These are phyloP conservation scores for Orbilia blumenaviensis DNA, from an alignment of 2,329 filamentous ascomycete genomes.

Conservation along the genomic window DNA sequence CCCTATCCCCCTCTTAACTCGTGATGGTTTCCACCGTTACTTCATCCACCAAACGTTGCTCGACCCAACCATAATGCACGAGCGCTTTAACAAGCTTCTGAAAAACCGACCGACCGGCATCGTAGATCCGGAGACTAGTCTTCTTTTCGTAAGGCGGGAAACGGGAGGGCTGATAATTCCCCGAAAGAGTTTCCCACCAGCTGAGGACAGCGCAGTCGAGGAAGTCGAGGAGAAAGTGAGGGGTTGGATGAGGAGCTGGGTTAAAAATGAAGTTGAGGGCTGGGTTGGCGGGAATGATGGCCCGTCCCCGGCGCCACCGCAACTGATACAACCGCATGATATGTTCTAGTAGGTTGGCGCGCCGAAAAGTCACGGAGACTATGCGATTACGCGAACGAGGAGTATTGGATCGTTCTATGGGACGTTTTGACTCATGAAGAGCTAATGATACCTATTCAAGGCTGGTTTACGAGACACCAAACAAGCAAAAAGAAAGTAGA, in stretches of 20 bases:
- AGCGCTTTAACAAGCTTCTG: constrained; percentile 40
- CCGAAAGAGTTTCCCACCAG: constrained; percentile 32
- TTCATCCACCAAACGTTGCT: constrained; percentile 42
- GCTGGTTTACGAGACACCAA: constrained; percentile 51
- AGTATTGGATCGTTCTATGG: neutral
- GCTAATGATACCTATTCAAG: neutral
- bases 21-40: constrained; percentile 38
- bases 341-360: constrained; percentile 1
- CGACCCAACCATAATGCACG: constrained; percentile 34
- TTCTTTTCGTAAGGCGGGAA: constrained; percentile 34
- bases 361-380: neutral
- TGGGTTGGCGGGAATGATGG: constrained; percentile 28
- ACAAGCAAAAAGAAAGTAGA: neutral
- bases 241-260: constrained; percentile 47
- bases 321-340: constrained; percentile 6
- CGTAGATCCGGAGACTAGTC: constrained; percentile 40
- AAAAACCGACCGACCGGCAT: constrained; percentile 34
- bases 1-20: constrained; percentile 29
- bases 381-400: neutral
- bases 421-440: neutral
- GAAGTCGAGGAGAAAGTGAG: constrained; percentile 49
- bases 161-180: constrained; percentile 35
- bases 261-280: constrained; percentile 36
- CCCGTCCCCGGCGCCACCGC: neutral
- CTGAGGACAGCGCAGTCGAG: constrained; percentile 15